These are phyloP conservation scores for Colletotrichum zoysiae DNA, from an alignment of 2,329 filamentous ascomycete species.

Conservation along the genomic window DNA sequence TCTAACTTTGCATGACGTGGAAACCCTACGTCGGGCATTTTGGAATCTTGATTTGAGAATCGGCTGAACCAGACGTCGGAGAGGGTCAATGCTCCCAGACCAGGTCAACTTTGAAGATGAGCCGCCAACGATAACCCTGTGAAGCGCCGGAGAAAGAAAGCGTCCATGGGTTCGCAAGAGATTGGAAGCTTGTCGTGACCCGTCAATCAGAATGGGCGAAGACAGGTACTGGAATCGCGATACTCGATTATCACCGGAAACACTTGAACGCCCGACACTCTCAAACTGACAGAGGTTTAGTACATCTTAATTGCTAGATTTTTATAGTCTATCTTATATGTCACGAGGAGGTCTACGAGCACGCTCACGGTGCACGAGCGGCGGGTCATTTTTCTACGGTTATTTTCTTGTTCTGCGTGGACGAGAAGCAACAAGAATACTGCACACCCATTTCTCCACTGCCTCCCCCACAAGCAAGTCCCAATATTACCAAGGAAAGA, in stretches of 20 bases:
- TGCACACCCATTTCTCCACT: constrained; percentile 11
- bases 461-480: neutral
- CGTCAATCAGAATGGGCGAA: neutral
- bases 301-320: constrained; percentile 38
- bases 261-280: neutral
- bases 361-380: constrained; percentile 29
- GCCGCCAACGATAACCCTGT: neutral
- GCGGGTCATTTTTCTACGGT: constrained; percentile 22
- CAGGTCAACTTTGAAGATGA: neutral
- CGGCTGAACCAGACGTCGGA: neutral
- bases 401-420: constrained; percentile 27
- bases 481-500: constrained; percentile 12
- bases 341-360: constrained; percentile 33
- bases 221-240: neutral
- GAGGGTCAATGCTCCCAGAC: neutral
- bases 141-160: neutral
- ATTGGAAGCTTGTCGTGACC: neutral
- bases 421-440: constrained; percentile 23
- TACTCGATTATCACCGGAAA: neutral
- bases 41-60: neutral
- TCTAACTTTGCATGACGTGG: neutral
- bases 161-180: neutral
- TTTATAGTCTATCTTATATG: constrained; percentile 29
- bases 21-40: neutral
- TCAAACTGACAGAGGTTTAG: constrained; percentile 14